These are phyloP conservation scores for Raffaelea arxii DNA, from an alignment of 2,329 filamentous ascomycete species.

Conservation along the genomic window DNA sequence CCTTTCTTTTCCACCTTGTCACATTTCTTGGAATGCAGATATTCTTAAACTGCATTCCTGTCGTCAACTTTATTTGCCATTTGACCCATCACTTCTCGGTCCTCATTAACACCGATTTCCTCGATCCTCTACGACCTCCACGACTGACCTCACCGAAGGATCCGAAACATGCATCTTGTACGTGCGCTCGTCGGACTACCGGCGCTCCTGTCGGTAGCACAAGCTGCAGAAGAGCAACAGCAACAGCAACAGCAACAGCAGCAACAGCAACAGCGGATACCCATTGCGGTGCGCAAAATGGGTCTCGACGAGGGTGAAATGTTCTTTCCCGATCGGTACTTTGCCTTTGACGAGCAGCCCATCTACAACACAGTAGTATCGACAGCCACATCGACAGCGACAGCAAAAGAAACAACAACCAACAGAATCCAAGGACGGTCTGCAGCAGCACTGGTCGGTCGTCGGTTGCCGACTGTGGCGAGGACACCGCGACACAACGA, in stretches of 20 bases:
- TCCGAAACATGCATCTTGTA: slow-evolving; percentile 5
- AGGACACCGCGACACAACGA: too few relatives aligned
- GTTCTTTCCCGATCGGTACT: slow-evolving; percentile 60
- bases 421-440: neutral
- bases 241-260: slow-evolving; percentile 7
- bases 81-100: too few relatives aligned
- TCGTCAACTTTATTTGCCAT: too few relatives aligned
- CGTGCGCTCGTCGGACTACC: slow-evolving; percentile 14
- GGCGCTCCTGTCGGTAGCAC: slow-evolving; percentile 33
- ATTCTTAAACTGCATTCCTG: too few relatives aligned
- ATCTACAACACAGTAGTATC: neutral
- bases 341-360: slow-evolving; percentile 25
- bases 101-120: too few relatives aligned
- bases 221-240: slow-evolving; percentile 22
- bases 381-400: slow-evolving; percentile 1
- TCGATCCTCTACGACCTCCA: too few relatives aligned
- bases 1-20: too few relatives aligned
- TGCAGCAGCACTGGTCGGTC: neutral
- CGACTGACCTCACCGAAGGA: neutral
- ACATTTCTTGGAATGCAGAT: too few relatives aligned
- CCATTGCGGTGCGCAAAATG: slow-evolving; percentile 64
- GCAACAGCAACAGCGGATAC: slow-evolving; percentile 19
- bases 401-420: neutral
- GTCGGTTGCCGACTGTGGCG: too few relatives aligned
- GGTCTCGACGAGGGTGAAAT: slow-evolving; percentile 60